Evolutionary conservation across 2,329 filamentous ascomycete genomes (phyloP).

Genomic region (Penicillium oxalicum): DNA sequence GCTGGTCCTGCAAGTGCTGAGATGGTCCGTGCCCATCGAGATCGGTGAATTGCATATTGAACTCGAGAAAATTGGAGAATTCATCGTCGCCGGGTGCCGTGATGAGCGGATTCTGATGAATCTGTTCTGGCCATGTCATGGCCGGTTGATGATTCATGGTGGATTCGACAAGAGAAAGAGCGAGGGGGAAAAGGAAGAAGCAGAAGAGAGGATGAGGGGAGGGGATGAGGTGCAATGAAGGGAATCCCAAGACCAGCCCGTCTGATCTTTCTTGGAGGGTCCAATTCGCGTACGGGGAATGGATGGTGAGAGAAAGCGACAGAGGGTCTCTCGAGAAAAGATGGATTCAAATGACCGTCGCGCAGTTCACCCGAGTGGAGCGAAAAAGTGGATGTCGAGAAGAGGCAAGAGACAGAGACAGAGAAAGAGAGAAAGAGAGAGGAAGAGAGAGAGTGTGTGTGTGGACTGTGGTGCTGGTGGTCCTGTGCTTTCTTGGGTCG

Average conservation of each 20-base stretch:
- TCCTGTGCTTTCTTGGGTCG: too few species aligned
- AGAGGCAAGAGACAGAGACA: neutral
- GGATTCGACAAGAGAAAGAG: neutral
- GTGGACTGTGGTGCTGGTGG: too few species aligned
- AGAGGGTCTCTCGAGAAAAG: neutral
- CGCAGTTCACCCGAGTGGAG: neutral
- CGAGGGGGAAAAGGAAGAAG: neutral
- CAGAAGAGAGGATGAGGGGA: neutral
- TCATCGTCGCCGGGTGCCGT: conserved; percentile 40
- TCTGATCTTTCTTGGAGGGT: neutral
- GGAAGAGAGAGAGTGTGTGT: neutral
- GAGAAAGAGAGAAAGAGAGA: neutral
- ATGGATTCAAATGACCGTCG: too few species aligned
- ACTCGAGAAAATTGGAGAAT: conserved; percentile 46
- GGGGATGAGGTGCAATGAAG: neutral
- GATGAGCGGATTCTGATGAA: conserved; percentile 37
- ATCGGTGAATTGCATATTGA: conserved; percentile 43
- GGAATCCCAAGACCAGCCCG: too few species aligned
- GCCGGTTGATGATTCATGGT: conserved; percentile 37
- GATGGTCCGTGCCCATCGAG: conserved; percentile 36
- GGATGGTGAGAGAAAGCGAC: too few species aligned
- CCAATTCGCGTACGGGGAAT: neutral
- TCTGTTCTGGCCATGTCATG: conserved; percentile 37
- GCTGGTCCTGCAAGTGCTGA: conserved; percentile 30
- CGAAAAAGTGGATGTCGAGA: neutral